Evolutionary conservation across 2,329 filamentous ascomycete species (phyloP).

Genomic region (Aspergillus unguis): DNA sequence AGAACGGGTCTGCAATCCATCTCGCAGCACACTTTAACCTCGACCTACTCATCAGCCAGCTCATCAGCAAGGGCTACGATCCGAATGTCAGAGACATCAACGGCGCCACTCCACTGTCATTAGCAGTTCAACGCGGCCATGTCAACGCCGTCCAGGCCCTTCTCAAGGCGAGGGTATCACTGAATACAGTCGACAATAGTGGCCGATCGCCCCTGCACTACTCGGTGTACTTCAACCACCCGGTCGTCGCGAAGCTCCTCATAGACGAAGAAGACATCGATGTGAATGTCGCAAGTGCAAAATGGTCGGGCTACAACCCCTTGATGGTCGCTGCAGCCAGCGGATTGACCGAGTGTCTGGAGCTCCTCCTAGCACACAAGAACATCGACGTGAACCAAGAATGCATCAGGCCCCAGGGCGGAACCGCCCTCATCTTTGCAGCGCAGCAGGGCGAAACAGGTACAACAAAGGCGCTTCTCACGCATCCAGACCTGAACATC

Average conservation of each 20-base stretch:
- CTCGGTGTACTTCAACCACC: background rate
- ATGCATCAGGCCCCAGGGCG: background rate
- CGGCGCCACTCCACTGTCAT: background rate
- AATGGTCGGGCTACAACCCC: background rate
- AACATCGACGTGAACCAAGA: conserved; percentile 3
- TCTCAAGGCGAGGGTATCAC: background rate
- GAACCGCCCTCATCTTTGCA: conserved; percentile 2
- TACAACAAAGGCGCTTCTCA: background rate
- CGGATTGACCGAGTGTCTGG: background rate
- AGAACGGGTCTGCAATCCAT: conserved; percentile 7
- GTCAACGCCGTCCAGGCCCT: background rate
- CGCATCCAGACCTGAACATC: conserved; percentile 1
- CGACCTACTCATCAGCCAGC: background rate
- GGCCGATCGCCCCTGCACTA: conserved; percentile 1
- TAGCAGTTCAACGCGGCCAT: background rate
- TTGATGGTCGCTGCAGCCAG: background rate
- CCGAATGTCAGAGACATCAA: conserved; percentile 3
- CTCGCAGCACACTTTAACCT: conserved; percentile 7
- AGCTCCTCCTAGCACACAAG: background rate
- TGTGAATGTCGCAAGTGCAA: background rate
- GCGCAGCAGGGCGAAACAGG: background rate
- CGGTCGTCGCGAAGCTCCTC: background rate
- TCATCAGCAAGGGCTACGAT: background rate
- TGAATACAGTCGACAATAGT: conserved; percentile 3
- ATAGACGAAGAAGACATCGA: conserved; percentile 4